These are phyloP conservation scores for Allomyces javanicus DNA, from an alignment of 192 early-diverging fungal species.

Conservation along the genomic window DNA sequence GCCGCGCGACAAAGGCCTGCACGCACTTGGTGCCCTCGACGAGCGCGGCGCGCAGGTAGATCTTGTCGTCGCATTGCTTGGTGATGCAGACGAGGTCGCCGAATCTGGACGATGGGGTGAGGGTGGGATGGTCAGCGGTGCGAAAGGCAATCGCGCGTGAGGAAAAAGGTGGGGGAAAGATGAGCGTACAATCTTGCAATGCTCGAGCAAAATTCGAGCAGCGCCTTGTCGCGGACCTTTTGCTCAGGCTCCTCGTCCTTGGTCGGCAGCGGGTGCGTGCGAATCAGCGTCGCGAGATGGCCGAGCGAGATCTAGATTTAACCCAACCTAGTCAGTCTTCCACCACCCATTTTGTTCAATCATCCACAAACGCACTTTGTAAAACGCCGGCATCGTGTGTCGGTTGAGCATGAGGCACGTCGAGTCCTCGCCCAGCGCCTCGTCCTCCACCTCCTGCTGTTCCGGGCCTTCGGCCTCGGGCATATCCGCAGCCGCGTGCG, in stretches of 20 bases:
- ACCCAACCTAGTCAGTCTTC: too few species aligned
- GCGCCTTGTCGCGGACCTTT: too few species aligned
- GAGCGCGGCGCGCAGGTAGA: not conserved
- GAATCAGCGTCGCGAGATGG: too few species aligned
- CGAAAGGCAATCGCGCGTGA: not conserved
- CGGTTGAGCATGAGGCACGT: not conserved
- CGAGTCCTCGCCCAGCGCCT: not conserved
- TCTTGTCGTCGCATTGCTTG: not conserved
- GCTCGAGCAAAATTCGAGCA: not conserved
- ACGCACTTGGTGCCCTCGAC: not conserved
- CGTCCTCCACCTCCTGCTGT: not conserved
- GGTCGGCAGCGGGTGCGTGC: too few species aligned
- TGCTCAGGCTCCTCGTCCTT: too few species aligned
- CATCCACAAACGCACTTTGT: not conserved
- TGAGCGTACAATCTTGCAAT: not conserved
- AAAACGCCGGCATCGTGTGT: not conserved
- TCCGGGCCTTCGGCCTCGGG: not conserved
- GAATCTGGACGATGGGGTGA: not conserved
- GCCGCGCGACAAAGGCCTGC: not conserved
- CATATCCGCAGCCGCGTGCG: not conserved
- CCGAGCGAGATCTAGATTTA: too few species aligned
- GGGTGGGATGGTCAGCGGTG: not conserved
- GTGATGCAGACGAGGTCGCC: not conserved
- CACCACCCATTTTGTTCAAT: too few species aligned
- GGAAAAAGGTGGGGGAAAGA: not conserved